phyloP scores from a whole-genome alignment of 208 protist species.

The Trichomonas vaginalis region DNA sequence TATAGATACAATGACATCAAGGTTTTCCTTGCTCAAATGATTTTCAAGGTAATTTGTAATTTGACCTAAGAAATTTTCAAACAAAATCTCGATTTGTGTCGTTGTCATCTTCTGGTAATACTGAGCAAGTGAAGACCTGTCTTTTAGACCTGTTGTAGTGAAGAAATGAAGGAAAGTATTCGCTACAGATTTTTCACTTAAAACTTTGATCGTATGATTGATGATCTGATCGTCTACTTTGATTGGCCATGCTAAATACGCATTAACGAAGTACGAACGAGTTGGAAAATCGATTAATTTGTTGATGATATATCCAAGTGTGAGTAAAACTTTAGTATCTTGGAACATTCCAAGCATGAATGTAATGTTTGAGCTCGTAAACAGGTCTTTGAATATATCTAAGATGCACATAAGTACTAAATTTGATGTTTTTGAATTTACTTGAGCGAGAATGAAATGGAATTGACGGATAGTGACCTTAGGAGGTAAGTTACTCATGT shows the following conservation, averaged over 20 bases:
- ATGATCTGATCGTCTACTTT: not conserved
- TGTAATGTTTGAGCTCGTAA: not conserved
- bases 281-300: not conserved
- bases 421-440: not conserved
- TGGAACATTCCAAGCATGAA: not conserved
- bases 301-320: not conserved
- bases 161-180: not conserved
- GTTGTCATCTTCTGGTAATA: not conserved
- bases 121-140: not conserved
- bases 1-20: not conserved
- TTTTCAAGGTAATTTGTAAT: not conserved
- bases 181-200: not conserved
- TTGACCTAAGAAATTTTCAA: not conserved
- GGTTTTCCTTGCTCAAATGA: not conserved
- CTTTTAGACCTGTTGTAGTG: not conserved
- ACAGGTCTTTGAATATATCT: not conserved
- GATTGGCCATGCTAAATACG: not conserved
- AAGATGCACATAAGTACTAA: not conserved
- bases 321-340: not conserved
- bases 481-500: no score
- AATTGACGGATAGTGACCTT: no score
- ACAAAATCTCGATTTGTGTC: not conserved
- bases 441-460: no score
- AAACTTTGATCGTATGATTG: not conserved
- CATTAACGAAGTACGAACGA: not conserved